These are phyloP conservation scores for Plectosphaerella plurivora DNA, from an alignment of 2,329 filamentous ascomycete species.

Conservation along the genomic window DNA sequence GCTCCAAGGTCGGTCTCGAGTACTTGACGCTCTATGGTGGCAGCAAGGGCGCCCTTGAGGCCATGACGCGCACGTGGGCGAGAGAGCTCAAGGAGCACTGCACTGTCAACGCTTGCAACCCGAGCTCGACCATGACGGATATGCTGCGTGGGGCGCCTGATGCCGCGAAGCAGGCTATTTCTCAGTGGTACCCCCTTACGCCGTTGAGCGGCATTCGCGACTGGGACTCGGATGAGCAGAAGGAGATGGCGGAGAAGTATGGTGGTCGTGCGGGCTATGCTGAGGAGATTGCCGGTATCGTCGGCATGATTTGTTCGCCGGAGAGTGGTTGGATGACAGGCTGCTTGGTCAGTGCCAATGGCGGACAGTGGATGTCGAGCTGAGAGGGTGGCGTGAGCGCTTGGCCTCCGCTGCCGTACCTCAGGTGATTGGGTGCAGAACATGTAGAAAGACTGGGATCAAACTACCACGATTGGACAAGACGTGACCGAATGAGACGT, in stretches of 20 bases:
- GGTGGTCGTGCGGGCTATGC: conserved; percentile 53
- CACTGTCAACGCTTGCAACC: conserved; percentile 55
- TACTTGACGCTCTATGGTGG: conserved; percentile 55
- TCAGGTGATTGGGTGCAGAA: too few species aligned
- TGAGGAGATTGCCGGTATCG: conserved; percentile 63
- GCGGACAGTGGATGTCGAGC: conserved; percentile 21
- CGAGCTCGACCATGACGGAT: conserved; percentile 28
- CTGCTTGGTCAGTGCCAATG: conserved; percentile 68
- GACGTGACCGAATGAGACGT: too few species aligned
- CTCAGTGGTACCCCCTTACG: conserved; percentile 33
- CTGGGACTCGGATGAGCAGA: conserved; percentile 20
- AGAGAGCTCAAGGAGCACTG: conserved; percentile 54
- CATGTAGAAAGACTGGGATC: too few species aligned
- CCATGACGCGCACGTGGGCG: conserved; percentile 59
- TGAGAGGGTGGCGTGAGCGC: conserved; percentile 26
- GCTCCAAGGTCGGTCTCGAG: conserved; percentile 45
- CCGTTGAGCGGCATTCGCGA: conserved; percentile 40
- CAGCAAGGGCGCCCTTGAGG: conserved; percentile 58
- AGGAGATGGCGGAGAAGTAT: conserved; percentile 42
- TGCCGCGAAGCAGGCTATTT: conserved; percentile 34
- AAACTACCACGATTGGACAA: too few species aligned
- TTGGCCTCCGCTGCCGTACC: too few species aligned
- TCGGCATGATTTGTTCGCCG: conserved; percentile 65
- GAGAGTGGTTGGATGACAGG: conserved; percentile 68
- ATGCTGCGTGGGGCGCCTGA: conserved; percentile 49